phyloP scores from a whole-genome alignment of 179 eudicot species.

The Drosera spatulata region DNA sequence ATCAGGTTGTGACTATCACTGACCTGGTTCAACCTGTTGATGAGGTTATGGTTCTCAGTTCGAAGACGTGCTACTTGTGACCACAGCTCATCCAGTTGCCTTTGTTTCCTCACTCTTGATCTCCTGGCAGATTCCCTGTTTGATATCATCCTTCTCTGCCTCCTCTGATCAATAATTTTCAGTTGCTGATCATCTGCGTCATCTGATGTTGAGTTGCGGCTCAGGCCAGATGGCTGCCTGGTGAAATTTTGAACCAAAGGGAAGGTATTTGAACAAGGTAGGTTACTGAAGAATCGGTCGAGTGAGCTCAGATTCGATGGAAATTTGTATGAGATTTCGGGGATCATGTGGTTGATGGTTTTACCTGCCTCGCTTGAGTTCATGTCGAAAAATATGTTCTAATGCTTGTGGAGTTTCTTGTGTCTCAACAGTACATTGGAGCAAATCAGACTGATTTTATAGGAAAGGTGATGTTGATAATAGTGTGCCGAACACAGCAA shows the following conservation, averaged over 20 bases:
- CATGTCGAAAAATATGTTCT: constrained; percentile 4
- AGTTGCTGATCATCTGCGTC: constrained; percentile 74
- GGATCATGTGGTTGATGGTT: constrained; percentile 3
- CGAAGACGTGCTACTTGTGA: constrained; percentile 60
- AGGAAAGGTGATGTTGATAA: constrained; percentile 1
- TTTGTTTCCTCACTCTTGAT: constrained; percentile 82
- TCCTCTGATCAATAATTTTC: constrained; percentile 61
- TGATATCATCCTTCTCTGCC: constrained; percentile 72
- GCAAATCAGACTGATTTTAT: constrained; percentile 7
- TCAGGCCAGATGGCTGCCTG: constrained; percentile 16
- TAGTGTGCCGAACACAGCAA: too few relatives aligned
- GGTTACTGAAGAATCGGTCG: constrained; percentile 5
- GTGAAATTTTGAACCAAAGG: constrained; percentile 22
- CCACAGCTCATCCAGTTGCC: constrained; percentile 75
- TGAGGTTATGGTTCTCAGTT: constrained; percentile 54
- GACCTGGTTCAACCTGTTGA: constrained; percentile 38
- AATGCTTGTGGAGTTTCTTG: neutral
- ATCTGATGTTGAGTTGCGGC: constrained; percentile 62
- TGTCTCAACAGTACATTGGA: neutral
- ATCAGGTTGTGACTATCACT: constrained; percentile 34
- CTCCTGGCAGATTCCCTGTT: constrained; percentile 81
- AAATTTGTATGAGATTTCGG: constrained; percentile 16
- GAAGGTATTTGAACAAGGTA: constrained; percentile 5
- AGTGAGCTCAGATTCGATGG: constrained; percentile 19
- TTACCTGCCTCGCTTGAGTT: constrained; percentile 6